phyloP scores from a whole-genome alignment of 2,329 filamentous ascomycete species.

The Lasiodiplodia hormozganensis region DNA sequence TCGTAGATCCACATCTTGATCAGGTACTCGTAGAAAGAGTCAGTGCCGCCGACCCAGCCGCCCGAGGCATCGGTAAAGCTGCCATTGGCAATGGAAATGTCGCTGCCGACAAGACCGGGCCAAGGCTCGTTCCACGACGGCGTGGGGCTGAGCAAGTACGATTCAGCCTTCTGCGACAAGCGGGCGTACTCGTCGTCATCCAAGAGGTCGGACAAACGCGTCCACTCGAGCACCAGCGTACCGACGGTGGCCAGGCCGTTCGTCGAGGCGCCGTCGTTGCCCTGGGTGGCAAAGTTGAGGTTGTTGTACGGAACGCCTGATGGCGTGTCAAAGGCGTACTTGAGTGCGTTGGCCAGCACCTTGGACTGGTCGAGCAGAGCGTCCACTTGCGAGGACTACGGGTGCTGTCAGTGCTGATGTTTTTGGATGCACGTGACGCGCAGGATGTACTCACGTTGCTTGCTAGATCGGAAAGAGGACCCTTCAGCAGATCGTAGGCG shows the following conservation, averaged over 20 bases:
- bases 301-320: slow-evolving; percentile 77
- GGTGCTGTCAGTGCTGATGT: not conserved
- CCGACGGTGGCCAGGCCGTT: slow-evolving; percentile 81
- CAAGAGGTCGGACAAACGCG: slow-evolving; percentile 76
- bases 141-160: slow-evolving; percentile 71
- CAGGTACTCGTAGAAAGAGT: slow-evolving; percentile 88
- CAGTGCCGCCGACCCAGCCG: slow-evolving; percentile 78
- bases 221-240: slow-evolving; percentile 85
- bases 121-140: slow-evolving; percentile 72
- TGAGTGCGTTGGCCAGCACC: slow-evolving; percentile 74
- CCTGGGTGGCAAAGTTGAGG: slow-evolving; percentile 64
- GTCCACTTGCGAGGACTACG: slow-evolving; percentile 55
- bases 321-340: slow-evolving; percentile 78
- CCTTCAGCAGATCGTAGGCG: slow-evolving; percentile 75
- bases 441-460: slow-evolving; percentile 42
- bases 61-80: slow-evolving; percentile 70
- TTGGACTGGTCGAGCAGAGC: slow-evolving; percentile 71
- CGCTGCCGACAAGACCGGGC: slow-evolving; percentile 75
- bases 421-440: not conserved
- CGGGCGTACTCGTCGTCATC: slow-evolving; percentile 70
- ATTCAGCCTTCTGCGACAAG: slow-evolving; percentile 71
- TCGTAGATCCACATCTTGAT: slow-evolving; percentile 93
- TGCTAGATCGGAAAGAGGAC: slow-evolving; percentile 64
- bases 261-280: slow-evolving; percentile 56
- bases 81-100: slow-evolving; percentile 70